phyloP scores from a whole-genome alignment of 176 grass and related monocot genomes.

The Metroxylon sagu region DNA sequence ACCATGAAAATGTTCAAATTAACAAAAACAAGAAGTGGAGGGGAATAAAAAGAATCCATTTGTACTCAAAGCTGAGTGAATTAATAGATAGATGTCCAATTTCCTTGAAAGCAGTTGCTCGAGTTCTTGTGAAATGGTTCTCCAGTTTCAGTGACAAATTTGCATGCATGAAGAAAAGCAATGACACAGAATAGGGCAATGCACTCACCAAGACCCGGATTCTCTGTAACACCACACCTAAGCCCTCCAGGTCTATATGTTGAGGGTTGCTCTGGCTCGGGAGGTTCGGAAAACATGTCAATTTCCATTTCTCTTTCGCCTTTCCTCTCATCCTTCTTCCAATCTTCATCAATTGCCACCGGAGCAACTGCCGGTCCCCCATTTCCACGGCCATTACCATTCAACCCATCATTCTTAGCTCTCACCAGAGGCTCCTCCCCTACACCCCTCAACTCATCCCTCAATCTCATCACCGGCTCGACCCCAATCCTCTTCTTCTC shows the following conservation, averaged over 20 bases:
- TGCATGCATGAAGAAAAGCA: too few relatives aligned
- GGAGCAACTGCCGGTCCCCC: slow-evolving; percentile 30
- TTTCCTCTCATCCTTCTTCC: slow-evolving; percentile 44
- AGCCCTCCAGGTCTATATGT: slow-evolving; percentile 36
- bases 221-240: slow-evolving; percentile 58
- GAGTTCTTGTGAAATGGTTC: too few relatives aligned
- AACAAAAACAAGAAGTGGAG: too few relatives aligned
- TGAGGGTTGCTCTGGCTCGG: slow-evolving; percentile 15
- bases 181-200: background rate
- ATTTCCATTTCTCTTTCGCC: slow-evolving; percentile 24
- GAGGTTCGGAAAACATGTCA: slow-evolving; percentile 19
- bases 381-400: slow-evolving; percentile 17
- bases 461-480: slow-evolving; percentile 10
- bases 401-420: slow-evolving; percentile 25
- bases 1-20: too few relatives aligned
- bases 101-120: too few relatives aligned
- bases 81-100: too few relatives aligned
- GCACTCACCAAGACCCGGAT: slow-evolving; percentile 71
- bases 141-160: background rate
- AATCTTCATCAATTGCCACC: slow-evolving; percentile 24
- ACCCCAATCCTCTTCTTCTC: slow-evolving; percentile 17
- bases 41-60: too few relatives aligned
- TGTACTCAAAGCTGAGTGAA: too few relatives aligned
- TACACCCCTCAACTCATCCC: slow-evolving; percentile 6
- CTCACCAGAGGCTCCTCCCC: slow-evolving; percentile 10